Evolutionary conservation across 148 eudicot species (phyloP).

Genomic region (Chenopodium album): DNA sequence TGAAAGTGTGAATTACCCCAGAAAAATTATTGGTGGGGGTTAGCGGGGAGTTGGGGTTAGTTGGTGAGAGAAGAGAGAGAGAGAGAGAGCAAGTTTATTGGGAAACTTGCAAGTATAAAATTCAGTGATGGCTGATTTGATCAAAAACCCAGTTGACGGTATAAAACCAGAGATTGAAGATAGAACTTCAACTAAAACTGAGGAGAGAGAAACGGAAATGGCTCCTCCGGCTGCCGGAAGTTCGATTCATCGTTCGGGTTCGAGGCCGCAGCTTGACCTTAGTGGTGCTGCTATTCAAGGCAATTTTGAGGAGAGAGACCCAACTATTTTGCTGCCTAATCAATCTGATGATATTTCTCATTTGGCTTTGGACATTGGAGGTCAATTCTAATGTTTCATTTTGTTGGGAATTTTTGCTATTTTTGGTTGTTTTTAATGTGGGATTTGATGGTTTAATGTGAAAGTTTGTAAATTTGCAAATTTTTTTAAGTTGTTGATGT

Average conservation of each 20-base stretch:
- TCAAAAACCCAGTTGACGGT: constrained; percentile 34
- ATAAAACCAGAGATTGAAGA: constrained; percentile 33
- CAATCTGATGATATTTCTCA: constrained; percentile 98
- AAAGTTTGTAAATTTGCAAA: neutral
- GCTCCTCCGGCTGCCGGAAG: constrained; percentile 40
- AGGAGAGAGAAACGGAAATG: constrained; percentile 48
- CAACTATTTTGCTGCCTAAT: constrained; percentile 89
- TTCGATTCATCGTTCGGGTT: constrained; percentile 70
- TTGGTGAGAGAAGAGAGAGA: constrained; percentile 26
- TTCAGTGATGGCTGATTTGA: constrained; percentile 13
- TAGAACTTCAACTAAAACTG: neutral
- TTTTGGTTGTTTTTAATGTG: neutral
- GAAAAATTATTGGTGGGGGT: constrained; percentile 28
- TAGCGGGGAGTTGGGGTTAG: constrained; percentile 14
- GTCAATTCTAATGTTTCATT: constrained; percentile 28
- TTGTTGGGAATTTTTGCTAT: neutral
- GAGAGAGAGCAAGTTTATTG: neutral
- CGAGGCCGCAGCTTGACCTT: constrained; percentile 86
- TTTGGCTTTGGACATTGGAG: constrained; percentile 97
- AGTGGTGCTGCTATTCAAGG: constrained; percentile 95
- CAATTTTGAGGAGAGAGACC: constrained; percentile 86
- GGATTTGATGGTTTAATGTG: neutral
- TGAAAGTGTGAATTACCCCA: constrained; percentile 25
- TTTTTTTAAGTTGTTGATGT: neutral
- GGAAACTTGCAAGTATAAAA: neutral